Conservation (phyloP, 768 basidiomycete genomes). For the Lactarius quietus region DNA sequence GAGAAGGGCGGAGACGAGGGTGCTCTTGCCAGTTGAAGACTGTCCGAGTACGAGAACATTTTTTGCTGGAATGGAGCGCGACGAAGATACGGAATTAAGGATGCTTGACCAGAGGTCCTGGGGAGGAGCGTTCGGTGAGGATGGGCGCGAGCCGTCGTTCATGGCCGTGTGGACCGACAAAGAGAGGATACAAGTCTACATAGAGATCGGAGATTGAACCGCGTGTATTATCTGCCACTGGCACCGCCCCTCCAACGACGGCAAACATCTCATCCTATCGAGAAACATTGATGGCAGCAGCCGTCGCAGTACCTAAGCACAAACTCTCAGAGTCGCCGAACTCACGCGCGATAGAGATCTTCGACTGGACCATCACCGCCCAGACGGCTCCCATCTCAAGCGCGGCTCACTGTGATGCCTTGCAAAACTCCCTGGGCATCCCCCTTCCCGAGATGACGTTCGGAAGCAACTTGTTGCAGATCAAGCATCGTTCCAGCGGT, state of each 20-base stretch:
- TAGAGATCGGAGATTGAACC: conserved; percentile 3
- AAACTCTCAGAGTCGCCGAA: conserved; percentile 65
- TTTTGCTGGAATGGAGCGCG: conserved; percentile 79
- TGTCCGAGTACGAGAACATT: conserved; percentile 84
- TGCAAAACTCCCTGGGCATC: conserved; percentile 62
- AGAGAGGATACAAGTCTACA: not conserved
- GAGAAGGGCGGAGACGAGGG: conserved; percentile 65
- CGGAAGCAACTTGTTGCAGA: conserved; percentile 70
- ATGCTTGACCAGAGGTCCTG: conserved; percentile 93
- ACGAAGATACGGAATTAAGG: conserved; percentile 79
- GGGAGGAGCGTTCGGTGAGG: conserved; percentile 70
- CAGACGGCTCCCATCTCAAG: conserved; percentile 78
- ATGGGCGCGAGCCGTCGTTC: conserved; percentile 46
- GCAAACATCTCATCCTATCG: conserved; percentile 18
- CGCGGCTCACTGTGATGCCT: conserved; percentile 65
- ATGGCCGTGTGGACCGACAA: conserved; percentile 1
- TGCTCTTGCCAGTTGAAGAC: conserved; percentile 73
- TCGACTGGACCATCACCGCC: conserved; percentile 66
- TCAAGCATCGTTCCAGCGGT: conserved; percentile 61
- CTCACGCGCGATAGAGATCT: conserved; percentile 62
- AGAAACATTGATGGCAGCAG: conserved; percentile 39
- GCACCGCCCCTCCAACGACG: not conserved
- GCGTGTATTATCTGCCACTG: no score
- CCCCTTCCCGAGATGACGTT: conserved; percentile 98
- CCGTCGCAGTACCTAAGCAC: conserved; percentile 55